phyloP scores from a whole-genome alignment of 1,284 basidiomycete genomes.

The Psilocybe mexicana region DNA sequence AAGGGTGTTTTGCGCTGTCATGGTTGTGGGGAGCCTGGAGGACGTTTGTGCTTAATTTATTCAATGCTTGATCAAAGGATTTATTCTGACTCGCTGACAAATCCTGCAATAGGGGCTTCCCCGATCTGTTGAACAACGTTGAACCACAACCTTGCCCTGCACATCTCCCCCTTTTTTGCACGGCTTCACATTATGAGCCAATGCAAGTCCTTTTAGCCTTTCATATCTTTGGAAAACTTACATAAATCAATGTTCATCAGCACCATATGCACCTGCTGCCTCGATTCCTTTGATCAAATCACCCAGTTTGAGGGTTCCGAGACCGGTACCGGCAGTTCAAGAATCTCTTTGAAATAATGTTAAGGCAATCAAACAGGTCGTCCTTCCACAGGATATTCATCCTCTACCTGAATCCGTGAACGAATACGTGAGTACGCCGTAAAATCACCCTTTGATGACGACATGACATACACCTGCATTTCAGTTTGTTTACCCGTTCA shows the following conservation, averaged over 20 bases:
- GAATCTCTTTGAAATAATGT: slow-evolving; percentile 5
- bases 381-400: slow-evolving; percentile 86
- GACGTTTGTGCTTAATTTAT: too few relatives aligned
- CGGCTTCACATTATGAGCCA: slow-evolving; percentile 4
- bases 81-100: too few relatives aligned
- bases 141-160: too few relatives aligned
- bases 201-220: slow-evolving; percentile 5
- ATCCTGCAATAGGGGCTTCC: too few relatives aligned
- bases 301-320: slow-evolving; percentile 84
- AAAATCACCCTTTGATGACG: not conserved
- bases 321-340: slow-evolving; percentile 51
- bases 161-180: too few relatives aligned
- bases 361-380: slow-evolving; percentile 55
- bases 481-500: slow-evolving; percentile 93
- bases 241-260: slow-evolving; percentile 22
- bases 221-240: not conserved
- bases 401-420: slow-evolving; percentile 88
- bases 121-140: too few relatives aligned
- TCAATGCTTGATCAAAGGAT: too few relatives aligned
- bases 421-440: slow-evolving; percentile 71
- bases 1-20: too few relatives aligned
- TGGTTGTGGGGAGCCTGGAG: too few relatives aligned
- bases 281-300: slow-evolving; percentile 87
- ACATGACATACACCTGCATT: not conserved
- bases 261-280: slow-evolving; percentile 75